Percentiles rank a stretch among this genome's conserved stretches.
phyloP scores from a whole-genome alignment of 805 yeast genomes.

The Lipomyces yamadae region DNA sequence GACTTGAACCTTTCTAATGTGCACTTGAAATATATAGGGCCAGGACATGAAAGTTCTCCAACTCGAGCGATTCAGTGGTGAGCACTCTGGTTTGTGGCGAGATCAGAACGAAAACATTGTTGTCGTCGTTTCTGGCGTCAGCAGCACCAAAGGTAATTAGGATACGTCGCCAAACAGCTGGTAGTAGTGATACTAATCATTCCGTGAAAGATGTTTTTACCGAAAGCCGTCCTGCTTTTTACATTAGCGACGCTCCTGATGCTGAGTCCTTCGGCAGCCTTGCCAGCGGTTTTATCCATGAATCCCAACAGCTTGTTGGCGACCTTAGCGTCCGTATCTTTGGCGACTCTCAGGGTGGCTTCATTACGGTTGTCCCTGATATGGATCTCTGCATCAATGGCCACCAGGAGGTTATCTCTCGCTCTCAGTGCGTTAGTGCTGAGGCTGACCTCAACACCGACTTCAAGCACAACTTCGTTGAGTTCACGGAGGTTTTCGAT shows the following conservation, averaged over 20 bases:
- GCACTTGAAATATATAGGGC: slow-evolving; percentile 18
- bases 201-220: slow-evolving; percentile 28
- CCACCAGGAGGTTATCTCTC: slow-evolving; percentile 34
- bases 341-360: slow-evolving; percentile 26
- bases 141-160: slow-evolving; percentile 32
- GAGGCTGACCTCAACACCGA: slow-evolving; percentile 24
- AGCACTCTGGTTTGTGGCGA: slow-evolving; percentile 37
- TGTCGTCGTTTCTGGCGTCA: slow-evolving; percentile 34
- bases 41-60: slow-evolving; percentile 39
- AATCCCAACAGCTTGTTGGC: slow-evolving; percentile 38
- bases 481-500: slow-evolving; percentile 27
- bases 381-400: slow-evolving; percentile 35
- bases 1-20: neutral
- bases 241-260: slow-evolving; percentile 36
- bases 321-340: slow-evolving; percentile 36
- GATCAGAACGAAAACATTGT: slow-evolving; percentile 37
- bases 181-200: neutral
- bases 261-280: slow-evolving; percentile 34
- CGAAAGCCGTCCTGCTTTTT: slow-evolving; percentile 35
- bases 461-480: slow-evolving; percentile 32
- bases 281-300: slow-evolving; percentile 34
- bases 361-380: slow-evolving; percentile 38
- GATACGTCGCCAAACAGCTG: neutral
- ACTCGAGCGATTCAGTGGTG: slow-evolving; percentile 37
- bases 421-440: slow-evolving; percentile 33